These are phyloP conservation scores for Madurella fahalii DNA, from an alignment of 2,329 filamentous ascomycete genomes.

Conservation along the genomic window DNA sequence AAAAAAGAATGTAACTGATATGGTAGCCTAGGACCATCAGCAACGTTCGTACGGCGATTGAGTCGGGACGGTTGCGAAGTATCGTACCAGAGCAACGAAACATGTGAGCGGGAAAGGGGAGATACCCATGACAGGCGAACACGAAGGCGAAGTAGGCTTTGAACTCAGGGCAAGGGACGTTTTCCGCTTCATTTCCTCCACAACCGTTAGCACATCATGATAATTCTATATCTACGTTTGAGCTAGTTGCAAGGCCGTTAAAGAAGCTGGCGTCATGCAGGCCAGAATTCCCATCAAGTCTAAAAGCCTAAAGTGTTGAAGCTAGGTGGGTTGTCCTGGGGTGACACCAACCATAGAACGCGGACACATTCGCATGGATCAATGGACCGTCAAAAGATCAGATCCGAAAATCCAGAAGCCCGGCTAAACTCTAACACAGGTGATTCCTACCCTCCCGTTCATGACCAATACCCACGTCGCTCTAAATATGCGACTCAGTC, in stretches of 20 bases:
- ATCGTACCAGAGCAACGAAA: constrained; percentile 67
- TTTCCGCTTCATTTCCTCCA: neutral
- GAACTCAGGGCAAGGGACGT: neutral
- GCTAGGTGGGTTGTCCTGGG: neutral
- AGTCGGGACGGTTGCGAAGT: constrained; percentile 59
- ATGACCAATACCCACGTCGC: neutral
- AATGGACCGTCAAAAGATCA: neutral
- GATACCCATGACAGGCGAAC: neutral
- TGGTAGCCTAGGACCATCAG: constrained; percentile 48
- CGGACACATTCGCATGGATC: no score
- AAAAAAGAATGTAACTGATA: neutral
- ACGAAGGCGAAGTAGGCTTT: no score
- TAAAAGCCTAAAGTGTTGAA: no score
- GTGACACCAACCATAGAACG: neutral
- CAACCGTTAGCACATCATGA: no score
- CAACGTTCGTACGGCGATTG: constrained; percentile 62
- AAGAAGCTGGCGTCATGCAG: no score
- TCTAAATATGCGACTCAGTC: neutral
- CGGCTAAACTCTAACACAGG: neutral
- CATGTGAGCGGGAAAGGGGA: constrained; percentile 15
- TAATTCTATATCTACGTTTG: no score
- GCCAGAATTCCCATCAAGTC: no score
- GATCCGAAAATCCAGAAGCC: neutral
- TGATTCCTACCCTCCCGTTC: neutral
- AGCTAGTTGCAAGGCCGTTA: no score